These are phyloP conservation scores for Daldinia sp. DNA, from an alignment of 2,329 filamentous ascomycete genomes.

Conservation along the genomic window DNA sequence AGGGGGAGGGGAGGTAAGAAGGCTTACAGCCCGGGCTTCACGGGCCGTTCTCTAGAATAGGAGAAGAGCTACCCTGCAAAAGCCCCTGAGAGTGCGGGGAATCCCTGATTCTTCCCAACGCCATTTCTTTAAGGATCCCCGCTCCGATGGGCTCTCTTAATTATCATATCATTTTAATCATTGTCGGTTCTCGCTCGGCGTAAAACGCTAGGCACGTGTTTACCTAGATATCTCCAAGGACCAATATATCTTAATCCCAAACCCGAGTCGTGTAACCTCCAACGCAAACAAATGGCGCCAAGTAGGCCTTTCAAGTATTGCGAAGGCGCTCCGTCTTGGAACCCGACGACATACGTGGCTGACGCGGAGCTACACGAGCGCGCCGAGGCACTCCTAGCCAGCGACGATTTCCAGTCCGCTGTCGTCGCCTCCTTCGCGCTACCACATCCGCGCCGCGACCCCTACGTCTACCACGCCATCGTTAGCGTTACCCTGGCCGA, in stretches of 20 bases:
- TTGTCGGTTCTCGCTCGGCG: neutral
- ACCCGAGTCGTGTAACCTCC: neutral
- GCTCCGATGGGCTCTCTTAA: neutral
- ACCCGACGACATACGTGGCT: conserved; percentile 51
- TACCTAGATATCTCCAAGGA: neutral
- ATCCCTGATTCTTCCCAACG: neutral
- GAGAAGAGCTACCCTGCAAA: conserved; percentile 20
- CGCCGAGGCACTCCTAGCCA: conserved; percentile 50
- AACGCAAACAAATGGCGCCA: conserved; percentile 28
- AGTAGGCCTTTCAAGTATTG: conserved; percentile 49
- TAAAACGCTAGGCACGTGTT: neutral
- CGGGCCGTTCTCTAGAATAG: neutral
- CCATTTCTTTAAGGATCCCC: conserved; percentile 1
- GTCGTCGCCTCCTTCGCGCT: conserved; percentile 55
- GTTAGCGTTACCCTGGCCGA: conserved; percentile 58
- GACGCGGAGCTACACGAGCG: conserved; percentile 51
- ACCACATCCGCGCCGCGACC: conserved; percentile 50
- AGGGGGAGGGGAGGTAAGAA: neutral
- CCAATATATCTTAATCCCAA: neutral
- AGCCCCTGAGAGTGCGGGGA: conserved; percentile 29
- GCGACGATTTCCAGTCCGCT: conserved; percentile 55
- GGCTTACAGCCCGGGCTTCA: neutral
- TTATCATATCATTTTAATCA: neutral
- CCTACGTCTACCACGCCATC: conserved; percentile 61
- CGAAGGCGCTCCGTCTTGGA: conserved; percentile 55